Base-by-base conservation (phyloP, 108 stramenopile genomes). In the Conticribra weissflogii region DNA sequence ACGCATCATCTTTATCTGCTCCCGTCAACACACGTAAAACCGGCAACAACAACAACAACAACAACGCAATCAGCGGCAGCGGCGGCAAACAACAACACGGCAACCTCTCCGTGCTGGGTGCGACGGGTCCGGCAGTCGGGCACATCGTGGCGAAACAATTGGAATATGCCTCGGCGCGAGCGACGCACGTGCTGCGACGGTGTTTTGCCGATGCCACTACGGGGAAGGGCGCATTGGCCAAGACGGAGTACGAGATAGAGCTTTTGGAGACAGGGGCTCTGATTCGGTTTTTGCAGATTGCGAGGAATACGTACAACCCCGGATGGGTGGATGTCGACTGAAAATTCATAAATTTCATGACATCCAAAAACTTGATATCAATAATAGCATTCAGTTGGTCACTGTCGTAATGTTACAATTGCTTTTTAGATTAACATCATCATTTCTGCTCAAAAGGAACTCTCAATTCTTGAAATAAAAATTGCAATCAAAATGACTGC, bases 91-190 rank as follows among this genome's bases (percentile, higher is more conserved):
- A 18, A 25, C 48, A 63, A 46, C 25, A 17, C 25, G 54, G 36
- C 15, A 41, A 29, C 16, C 30, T 79, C 1, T 34, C 45, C 41
- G 74, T 81, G 1, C 60, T 81, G 68, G 87, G 87, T 55, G 89
- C 85, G 29, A 77, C 71, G 3, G 84, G 78, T 8, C 31, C 71
- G 15, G 30, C 66, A 2, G 49, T 90, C n/a, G 88, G 81, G 15
- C 78, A 68, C 19, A 83, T 90, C 2, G 82, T 91, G 15, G 83
- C 82, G 44, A 83, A 88, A 62, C 85, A 87, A 47, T 62, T 94
- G 46, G 83, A 84, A 17, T 86, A 89, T 80, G 92, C 92, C 32
- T 89, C 89, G 7, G 81, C 87, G 24, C 84, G 81, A 59, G 89
- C 90, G 29, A 91, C 92, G 2, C 45, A 62, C n/a, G 74, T 82